These are phyloP conservation scores for Flaveria bidentis DNA, from an alignment of 129 eudicot species.

Conservation along the genomic window DNA sequence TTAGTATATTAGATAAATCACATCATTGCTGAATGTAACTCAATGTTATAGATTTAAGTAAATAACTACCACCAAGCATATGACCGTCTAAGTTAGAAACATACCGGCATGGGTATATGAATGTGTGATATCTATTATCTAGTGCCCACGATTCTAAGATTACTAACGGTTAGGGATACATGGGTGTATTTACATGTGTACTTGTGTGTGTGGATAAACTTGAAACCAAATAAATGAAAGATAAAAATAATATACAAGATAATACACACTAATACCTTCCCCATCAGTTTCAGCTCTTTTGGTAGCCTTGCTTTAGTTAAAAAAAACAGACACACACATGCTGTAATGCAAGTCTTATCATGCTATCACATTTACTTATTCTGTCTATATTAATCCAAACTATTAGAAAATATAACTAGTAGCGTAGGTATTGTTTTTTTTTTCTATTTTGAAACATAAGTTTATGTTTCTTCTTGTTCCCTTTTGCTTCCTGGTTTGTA, in stretches of 20 bases:
- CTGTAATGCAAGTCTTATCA: not conserved
- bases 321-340: not conserved
- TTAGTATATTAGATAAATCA: slow-evolving; percentile 9
- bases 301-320: not conserved
- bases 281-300: not conserved
- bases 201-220: not conserved
- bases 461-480: not conserved
- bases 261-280: not conserved
- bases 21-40: not conserved
- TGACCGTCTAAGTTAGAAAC: not conserved
- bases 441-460: not conserved
- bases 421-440: not conserved
- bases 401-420: not conserved
- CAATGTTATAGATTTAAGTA: slow-evolving; percentile 6
- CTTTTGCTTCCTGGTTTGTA: not conserved
- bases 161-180: not conserved
- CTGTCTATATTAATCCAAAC: not conserved
- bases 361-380: slow-evolving; percentile 11
- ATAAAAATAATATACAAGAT: slow-evolving; percentile 5
- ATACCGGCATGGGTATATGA: slow-evolving; percentile 1
- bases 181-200: not conserved
- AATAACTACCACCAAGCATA: not conserved
- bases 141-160: slow-evolving; percentile 3
- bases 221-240: slow-evolving; percentile 11
- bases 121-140: not conserved